phyloP scores from a whole-genome alignment of 2,329 filamentous ascomycete genomes.

The Didymella sp. region DNA sequence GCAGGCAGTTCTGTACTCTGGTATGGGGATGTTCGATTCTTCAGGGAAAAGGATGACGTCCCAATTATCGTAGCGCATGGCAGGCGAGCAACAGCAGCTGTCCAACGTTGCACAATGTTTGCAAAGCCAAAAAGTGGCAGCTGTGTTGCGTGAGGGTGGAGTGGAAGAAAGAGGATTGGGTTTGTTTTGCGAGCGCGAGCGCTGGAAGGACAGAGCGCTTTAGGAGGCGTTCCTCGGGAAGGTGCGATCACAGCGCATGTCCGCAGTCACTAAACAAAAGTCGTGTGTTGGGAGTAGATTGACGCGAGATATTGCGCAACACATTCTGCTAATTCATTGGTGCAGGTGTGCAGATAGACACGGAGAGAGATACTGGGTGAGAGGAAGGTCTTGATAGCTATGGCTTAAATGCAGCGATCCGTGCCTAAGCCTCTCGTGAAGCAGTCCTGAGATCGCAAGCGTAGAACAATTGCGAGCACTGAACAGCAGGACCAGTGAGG shows the following conservation, averaged over 20 bases:
- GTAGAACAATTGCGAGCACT: background rate
- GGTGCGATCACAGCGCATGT: background rate
- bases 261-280: background rate
- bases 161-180: constrained; percentile 9
- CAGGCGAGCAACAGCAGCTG: constrained; percentile 38
- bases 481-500: constrained; percentile 2
- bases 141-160: constrained; percentile 10
- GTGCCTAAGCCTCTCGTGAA: background rate
- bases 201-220: background rate
- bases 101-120: constrained; percentile 15
- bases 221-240: background rate
- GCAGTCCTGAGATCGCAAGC: constrained; percentile 1
- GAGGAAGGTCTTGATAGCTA: background rate
- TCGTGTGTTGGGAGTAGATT: background rate
- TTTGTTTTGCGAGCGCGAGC: background rate
- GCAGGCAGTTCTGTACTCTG: constrained; percentile 83
- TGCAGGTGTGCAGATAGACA: too few relatives aligned
- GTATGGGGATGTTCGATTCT: constrained; percentile 71
- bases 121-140: constrained; percentile 29
- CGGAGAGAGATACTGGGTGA: background rate
- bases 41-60: constrained; percentile 80
- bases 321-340: background rate
- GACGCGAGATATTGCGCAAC: background rate
- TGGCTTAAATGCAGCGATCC: constrained; percentile 3
- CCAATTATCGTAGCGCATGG: constrained; percentile 87